Percentiles rank a stretch among this genome's conserved stretches.
Conservation (phyloP, 2,329 filamentous ascomycete species). For the Ceratocystis harringtonii region DNA sequence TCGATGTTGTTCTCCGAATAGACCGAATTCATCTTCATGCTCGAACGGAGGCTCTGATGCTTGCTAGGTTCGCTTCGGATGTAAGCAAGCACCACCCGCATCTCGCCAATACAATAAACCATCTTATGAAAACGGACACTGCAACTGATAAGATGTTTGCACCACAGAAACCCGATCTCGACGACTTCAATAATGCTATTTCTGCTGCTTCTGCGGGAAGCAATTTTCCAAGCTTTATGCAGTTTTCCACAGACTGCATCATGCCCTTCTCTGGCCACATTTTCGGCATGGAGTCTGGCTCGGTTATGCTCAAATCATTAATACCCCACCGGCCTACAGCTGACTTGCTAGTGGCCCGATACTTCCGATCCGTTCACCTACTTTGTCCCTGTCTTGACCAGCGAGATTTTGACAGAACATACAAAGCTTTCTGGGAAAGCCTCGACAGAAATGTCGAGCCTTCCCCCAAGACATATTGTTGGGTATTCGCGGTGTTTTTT, state of each 20-base stretch:
- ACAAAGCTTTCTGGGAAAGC: conserved; percentile 49
- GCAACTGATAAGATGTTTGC: background rate
- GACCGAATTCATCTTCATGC: conserved; percentile 62
- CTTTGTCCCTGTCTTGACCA: conserved; percentile 53
- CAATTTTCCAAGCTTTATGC: conserved; percentile 38
- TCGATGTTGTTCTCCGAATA: conserved; percentile 57
- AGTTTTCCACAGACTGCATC: conserved; percentile 50
- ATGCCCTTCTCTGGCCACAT: conserved; percentile 53
- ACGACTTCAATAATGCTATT: background rate
- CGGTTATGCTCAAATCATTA: conserved; percentile 41
- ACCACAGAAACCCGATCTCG: background rate
- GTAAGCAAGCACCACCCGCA: conserved; percentile 27
- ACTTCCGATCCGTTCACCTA: conserved; percentile 53
- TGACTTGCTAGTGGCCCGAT: conserved; percentile 49
- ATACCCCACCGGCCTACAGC: conserved; percentile 43
- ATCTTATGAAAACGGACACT: background rate
- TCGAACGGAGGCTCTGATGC: conserved; percentile 55
- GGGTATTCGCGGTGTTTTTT: conserved; percentile 56
- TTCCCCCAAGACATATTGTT: conserved; percentile 46
- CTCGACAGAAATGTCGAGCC: conserved; percentile 46
- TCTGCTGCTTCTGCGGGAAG: background rate
- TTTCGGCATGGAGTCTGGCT: conserved; percentile 38
- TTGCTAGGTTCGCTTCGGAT: conserved; percentile 57
- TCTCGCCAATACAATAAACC: background rate
- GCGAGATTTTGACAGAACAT: conserved; percentile 50